phyloP scores from a whole-genome alignment of 177 flowering plant species.

The Vitis hybrid region DNA sequence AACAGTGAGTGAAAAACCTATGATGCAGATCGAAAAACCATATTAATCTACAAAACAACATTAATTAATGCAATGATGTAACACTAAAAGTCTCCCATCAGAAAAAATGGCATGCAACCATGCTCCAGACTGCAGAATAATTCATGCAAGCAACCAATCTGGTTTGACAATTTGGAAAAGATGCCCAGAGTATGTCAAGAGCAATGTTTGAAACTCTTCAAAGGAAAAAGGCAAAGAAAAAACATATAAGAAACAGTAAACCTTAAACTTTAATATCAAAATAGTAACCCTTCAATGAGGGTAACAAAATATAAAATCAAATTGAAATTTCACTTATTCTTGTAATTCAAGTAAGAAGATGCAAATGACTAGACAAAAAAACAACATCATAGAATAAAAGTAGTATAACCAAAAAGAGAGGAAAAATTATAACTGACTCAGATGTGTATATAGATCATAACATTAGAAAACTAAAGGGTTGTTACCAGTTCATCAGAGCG shows the following conservation, averaged over 20 bases:
- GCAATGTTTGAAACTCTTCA: neutral
- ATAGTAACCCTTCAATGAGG: neutral
- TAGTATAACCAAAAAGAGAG: neutral
- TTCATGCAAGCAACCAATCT: neutral
- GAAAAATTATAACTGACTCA: slow-evolving; percentile 1
- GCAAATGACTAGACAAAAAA: neutral
- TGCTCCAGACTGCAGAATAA: neutral
- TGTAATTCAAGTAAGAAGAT: neutral
- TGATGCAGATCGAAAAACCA: neutral
- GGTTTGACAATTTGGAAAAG: neutral
- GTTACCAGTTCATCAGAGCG: slow-evolving; percentile 84
- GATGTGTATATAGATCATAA: neutral
- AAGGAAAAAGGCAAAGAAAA: neutral
- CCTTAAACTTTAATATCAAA: neutral
- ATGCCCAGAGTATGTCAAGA: neutral
- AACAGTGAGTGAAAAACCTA: neutral
- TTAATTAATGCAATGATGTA: neutral
- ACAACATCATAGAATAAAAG: neutral
- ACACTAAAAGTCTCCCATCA: neutral
- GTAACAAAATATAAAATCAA: neutral
- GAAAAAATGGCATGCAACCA: neutral
- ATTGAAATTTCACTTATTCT: no score
- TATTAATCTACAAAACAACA: neutral
- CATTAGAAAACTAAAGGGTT: neutral
- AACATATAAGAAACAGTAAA: neutral